phyloP scores from a whole-genome alignment of 345 rosid species.

The Syzygium aromaticum region DNA sequence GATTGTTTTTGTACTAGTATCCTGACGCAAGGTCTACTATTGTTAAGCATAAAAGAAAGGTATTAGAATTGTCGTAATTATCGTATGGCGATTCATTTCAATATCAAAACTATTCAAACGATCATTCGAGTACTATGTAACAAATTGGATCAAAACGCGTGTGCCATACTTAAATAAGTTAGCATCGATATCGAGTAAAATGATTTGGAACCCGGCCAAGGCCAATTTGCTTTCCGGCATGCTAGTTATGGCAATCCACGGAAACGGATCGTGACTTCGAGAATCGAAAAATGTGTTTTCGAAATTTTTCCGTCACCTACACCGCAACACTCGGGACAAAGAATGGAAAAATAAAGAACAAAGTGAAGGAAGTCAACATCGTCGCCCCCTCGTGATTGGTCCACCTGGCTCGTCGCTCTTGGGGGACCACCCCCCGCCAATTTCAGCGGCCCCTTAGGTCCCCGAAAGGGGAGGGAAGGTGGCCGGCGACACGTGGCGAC shows the following conservation, averaged over 20 bases:
- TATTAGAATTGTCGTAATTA: rapidly evolving
- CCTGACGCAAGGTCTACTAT: rapidly evolving
- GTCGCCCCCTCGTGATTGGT: neutral
- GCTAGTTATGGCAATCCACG: too few species aligned
- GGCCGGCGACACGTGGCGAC: neutral
- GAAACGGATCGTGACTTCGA: too few species aligned
- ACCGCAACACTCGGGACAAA: neutral
- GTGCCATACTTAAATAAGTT: too few species aligned
- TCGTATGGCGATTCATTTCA: too few species aligned
- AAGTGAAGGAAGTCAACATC: neutral
- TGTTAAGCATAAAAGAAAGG: neutral
- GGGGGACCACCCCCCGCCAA: neutral
- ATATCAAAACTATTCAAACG: too few species aligned
- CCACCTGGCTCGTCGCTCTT: neutral
- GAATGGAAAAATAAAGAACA: neutral
- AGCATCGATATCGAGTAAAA: too few species aligned
- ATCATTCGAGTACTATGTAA: too few species aligned
- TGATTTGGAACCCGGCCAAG: too few species aligned
- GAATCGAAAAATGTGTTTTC: too few species aligned
- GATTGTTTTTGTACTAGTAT: neutral
- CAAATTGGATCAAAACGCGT: too few species aligned
- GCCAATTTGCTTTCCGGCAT: too few species aligned
- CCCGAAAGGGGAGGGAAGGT: neutral
- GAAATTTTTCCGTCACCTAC: too few species aligned
- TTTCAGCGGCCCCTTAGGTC: neutral